Base-by-base conservation (phyloP, 805 yeast genomes). In the Nakazawaea wyomingensis region DNA sequence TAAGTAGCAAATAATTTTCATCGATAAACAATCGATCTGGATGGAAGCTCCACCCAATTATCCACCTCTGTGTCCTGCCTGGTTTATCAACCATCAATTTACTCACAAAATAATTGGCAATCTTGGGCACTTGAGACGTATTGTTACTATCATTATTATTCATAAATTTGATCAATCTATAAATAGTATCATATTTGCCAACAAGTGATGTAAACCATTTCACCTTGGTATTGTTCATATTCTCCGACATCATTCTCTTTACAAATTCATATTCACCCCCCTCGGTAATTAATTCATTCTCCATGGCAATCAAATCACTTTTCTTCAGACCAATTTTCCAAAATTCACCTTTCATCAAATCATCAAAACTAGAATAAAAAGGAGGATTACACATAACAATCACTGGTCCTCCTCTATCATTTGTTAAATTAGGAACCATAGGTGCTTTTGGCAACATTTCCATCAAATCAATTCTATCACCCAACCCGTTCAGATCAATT, bases 311-410 rank as follows among this genome's bases (percentile, higher is more conserved):
- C 11, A 66, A 64, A 10, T 45, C 50, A 26, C 40, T 41, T 2
- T 42, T 29, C 11, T 14, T 28, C 4, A 47, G 51, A 2, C 35
- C 22, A 3, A 9, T 22, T 13, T 72, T 74, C 4, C 29, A n/a
- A 14, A 8, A 3, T 35, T 35, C 2, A 33, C 32, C 7, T 42
- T 32, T 13, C 54, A 53, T 3, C 37, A 30, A 4, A 46, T 40
- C 51, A 70, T 46, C 34, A 0, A 20, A 9, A 0, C 71, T 61
- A 2, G 50, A 43, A 50, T 72, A 75, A 49, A 75, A 75, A 2
- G 81, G 81, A 3, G 81, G 81, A 49, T 75, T 75, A 51, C 80
- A 74, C 53, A 76, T 61, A 5, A 65, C 58, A 44, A 73, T 27
- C 64, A 26, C 44, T 46, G 19, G 49, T 47, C 19, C 51, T 55